A percentile compares a stretch with the other conserved stretches of the same genome.
Evolutionary conservation across 1,284 basidiomycete genomes (phyloP).

Genomic region (Meira nashicola): DNA sequence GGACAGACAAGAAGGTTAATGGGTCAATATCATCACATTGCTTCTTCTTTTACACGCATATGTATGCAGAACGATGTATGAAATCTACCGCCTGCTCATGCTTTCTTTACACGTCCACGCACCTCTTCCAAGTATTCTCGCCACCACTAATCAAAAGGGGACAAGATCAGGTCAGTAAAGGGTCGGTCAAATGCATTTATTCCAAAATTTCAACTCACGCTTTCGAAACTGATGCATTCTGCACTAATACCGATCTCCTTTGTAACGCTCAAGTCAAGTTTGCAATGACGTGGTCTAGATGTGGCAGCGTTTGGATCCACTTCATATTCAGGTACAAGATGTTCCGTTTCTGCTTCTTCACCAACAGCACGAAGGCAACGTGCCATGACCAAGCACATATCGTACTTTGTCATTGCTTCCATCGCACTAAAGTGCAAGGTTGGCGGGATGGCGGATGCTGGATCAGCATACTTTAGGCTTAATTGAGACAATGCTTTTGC

Average conservation of each 20-base stretch:
- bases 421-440: constrained; percentile 57
- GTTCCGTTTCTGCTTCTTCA: constrained; percentile 25
- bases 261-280: constrained; percentile 36
- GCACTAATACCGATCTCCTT: constrained; percentile 35
- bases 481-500: constrained; percentile 50
- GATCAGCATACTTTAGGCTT: constrained; percentile 17
- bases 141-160: constrained; percentile 8
- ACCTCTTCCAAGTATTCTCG: constrained; percentile 13
- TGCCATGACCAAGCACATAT: constrained; percentile 53
- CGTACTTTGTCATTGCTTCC: constrained; percentile 57
- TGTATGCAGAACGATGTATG: neutral
- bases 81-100: neutral
- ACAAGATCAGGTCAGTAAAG: neutral
- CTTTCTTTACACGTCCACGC: constrained; percentile 1
- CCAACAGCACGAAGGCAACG: constrained; percentile 17
- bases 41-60: neutral
- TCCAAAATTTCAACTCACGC: constrained; percentile 11
- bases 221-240: constrained; percentile 37
- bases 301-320: constrained; percentile 44
- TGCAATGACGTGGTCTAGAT: constrained; percentile 42
- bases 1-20: neutral
- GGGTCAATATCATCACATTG: neutral
- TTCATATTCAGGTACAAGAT: constrained; percentile 44
- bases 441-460: constrained; percentile 16
- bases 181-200: neutral